Evolutionary conservation across 2,329 filamentous ascomycete species (phyloP), one percentile per base, ranked within the genome.

Genomic region (Curvularia hawaiiensis): DNA sequence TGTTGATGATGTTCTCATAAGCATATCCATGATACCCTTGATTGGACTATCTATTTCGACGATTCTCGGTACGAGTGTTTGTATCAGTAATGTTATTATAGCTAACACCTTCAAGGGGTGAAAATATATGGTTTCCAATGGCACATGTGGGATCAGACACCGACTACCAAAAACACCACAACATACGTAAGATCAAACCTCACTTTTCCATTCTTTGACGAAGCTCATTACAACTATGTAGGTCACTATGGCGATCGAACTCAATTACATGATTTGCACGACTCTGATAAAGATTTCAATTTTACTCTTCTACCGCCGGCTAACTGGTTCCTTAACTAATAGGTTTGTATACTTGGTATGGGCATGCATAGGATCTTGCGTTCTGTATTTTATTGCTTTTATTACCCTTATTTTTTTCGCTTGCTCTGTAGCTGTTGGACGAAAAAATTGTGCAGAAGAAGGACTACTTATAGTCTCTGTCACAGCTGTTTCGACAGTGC

Each of bases 251-350:
- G 41, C 41, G n/a, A 53, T 53, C 14, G 51, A 53, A 40, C 43
- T 48, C 11, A 48, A 22, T 24, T 48, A 53, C 43, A 31, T 73
- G 11, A 44, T 56, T 9, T 49, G 60, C 11, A 70, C 69, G 3
- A 65, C 60, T 1, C 60, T 71, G 3, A 72, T 68, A 35, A 73
- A 73, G 31, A 62, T 73, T 3, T 70, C 69, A 2, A 72, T 73
- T 14, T 66, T 73, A 3, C 66, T 58, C 39, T 44, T 44, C 22
- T 44, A 44, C 16, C 41, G 41, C 24, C 41, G 41, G 14, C 24
- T 44, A 18, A 44, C 41, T 44, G 41, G 41, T 10, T 44, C 41
- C 5, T 28, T 22, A 28, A 44, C 41, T 18, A 44, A 24, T 8
- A 44, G 16, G 30, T 44, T 44, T 44, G 14, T 44, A 26, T 44